Percentiles rank a stretch among this genome's conserved stretches.
Evolutionary conservation across 2,329 filamentous ascomycete species (phyloP).

Genomic region (Calonectria henricotiae): DNA sequence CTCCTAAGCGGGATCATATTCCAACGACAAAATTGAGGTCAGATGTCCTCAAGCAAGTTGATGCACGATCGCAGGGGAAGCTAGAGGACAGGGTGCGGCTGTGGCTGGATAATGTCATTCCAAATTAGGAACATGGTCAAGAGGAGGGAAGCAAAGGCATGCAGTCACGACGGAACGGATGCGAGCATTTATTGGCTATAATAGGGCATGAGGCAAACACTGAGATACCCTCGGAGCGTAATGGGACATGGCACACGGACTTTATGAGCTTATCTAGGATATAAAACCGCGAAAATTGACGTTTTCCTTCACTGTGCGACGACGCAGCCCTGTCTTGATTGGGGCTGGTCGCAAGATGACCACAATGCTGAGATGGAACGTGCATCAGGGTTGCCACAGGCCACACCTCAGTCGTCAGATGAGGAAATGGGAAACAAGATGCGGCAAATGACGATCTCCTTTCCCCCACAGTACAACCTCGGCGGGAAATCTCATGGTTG

Average conservation of each 20-base stretch:
- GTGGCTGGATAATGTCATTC: constrained; percentile 48
- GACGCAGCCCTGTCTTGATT: constrained; percentile 9
- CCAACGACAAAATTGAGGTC: constrained; percentile 39
- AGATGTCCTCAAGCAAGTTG: constrained; percentile 45
- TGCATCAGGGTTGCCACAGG: constrained; percentile 35
- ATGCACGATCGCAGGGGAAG: constrained; percentile 44
- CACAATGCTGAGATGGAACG: constrained; percentile 22
- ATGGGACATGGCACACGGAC: constrained; percentile 31
- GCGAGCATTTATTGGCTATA: constrained; percentile 12
- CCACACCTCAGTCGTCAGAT: constrained; percentile 25
- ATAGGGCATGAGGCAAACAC: constrained; percentile 29
- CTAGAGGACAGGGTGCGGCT: constrained; percentile 46
- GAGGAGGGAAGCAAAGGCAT: constrained; percentile 24
- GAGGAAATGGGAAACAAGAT: constrained; percentile 18
- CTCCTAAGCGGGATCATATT: constrained; percentile 1
- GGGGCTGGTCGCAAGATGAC: constrained; percentile 4
- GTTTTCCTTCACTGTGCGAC: constrained; percentile 21
- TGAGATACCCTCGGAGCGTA: constrained; percentile 36
- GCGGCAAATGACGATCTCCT: neutral
- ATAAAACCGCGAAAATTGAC: constrained; percentile 28
- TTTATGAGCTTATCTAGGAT: constrained; percentile 32
- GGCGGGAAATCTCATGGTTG: constrained; percentile 22
- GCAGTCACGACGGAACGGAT: constrained; percentile 33
- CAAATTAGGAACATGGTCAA: constrained; percentile 24
- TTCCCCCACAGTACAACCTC: constrained; percentile 18